Evolutionary conservation across 352 stramenopile genomes (phyloP).

Genomic region (Pythium angustatum): DNA sequence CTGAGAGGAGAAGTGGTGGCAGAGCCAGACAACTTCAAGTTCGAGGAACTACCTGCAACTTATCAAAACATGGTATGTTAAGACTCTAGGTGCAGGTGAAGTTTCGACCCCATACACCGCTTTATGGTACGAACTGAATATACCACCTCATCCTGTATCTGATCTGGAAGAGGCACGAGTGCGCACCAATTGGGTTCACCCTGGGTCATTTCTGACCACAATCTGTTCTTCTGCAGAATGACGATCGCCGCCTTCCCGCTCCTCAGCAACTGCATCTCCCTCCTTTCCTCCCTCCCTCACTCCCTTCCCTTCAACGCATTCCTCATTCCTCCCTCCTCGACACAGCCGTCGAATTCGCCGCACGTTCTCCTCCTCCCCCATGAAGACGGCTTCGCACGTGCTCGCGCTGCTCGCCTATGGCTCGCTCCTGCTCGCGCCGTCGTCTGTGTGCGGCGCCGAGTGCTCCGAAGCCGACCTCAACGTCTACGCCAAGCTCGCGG

Average conservation of each 20-base stretch:
- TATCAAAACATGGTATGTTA: neutral
- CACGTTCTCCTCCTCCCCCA: too few relatives aligned
- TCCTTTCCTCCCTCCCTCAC: neutral
- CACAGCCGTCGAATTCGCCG: too few relatives aligned
- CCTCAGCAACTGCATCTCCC: too few relatives aligned
- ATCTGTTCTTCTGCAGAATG: neutral
- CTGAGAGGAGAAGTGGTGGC: too few relatives aligned
- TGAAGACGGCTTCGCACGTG: neutral
- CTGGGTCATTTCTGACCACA: neutral
- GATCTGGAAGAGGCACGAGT: neutral
- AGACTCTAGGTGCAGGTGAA: neutral
- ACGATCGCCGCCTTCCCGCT: too few relatives aligned
- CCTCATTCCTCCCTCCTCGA: neutral
- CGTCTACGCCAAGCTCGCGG: neutral
- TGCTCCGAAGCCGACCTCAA: neutral
- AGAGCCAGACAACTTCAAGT: too few relatives aligned
- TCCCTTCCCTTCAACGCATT: neutral
- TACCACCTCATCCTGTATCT: neutral
- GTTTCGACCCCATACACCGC: neutral
- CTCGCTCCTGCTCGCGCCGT: neutral
- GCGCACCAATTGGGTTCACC: neutral
- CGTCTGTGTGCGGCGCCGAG: neutral
- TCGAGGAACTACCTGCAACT: neutral
- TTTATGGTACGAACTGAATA: neutral
- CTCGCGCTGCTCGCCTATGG: too few relatives aligned